phyloP scores from a whole-genome alignment of 345 rosid genomes.

The Bruguiera parviflora region DNA sequence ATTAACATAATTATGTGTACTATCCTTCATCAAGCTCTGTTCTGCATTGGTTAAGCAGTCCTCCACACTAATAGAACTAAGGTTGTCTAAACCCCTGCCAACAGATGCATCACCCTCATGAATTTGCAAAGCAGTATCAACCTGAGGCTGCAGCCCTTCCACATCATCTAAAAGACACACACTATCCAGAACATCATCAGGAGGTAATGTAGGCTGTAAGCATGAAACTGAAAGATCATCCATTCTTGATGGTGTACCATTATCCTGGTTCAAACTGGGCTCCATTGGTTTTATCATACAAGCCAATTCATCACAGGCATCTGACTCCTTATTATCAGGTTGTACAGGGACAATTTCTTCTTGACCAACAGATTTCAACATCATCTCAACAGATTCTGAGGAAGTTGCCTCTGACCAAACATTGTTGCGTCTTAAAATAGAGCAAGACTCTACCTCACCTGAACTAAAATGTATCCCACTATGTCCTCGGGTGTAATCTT shows the following conservation, averaged over 20 bases:
- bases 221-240: slow-evolving; percentile 27
- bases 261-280: slow-evolving; percentile 44
- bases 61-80: slow-evolving; percentile 27
- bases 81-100: slow-evolving; percentile 32
- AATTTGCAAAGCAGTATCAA: slow-evolving; percentile 37
- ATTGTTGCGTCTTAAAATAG: slow-evolving; percentile 74
- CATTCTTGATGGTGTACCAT: slow-evolving; percentile 28
- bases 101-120: slow-evolving; percentile 31
- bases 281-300: slow-evolving; percentile 71
- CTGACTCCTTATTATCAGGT: slow-evolving; percentile 45
- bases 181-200: slow-evolving; percentile 34
- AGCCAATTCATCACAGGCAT: slow-evolving; percentile 67
- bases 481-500: slow-evolving; percentile 65
- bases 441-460: slow-evolving; percentile 74
- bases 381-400: slow-evolving; percentile 87
- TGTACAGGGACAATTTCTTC: slow-evolving; percentile 60
- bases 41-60: slow-evolving; percentile 21
- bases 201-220: slow-evolving; percentile 31
- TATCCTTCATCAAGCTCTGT: slow-evolving; percentile 15
- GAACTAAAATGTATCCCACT: slow-evolving; percentile 74
- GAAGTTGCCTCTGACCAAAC: slow-evolving; percentile 99
- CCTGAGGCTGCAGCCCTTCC: slow-evolving; percentile 34
- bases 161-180: slow-evolving; percentile 33
- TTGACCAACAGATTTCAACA: slow-evolving; percentile 91
- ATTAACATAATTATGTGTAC: slow-evolving; percentile 16